Evolutionary conservation across 352 stramenopile genomes (phyloP).

Genomic region (Pythium grandisporangium): DNA sequence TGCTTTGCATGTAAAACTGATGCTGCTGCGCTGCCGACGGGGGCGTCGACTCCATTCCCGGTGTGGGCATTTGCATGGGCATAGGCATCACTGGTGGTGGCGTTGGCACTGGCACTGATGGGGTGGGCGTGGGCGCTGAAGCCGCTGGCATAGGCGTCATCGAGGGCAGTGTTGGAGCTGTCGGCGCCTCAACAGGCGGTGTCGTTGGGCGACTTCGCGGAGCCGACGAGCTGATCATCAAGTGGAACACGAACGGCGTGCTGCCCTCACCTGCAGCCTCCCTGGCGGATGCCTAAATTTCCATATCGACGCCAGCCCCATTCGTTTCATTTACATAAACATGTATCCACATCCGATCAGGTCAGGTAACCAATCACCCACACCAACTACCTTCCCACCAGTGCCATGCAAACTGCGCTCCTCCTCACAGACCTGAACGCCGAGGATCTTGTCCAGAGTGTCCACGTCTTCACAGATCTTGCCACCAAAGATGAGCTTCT

Average conservation of each 20-base stretch:
- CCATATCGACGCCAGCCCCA: too few species aligned
- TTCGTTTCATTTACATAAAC: too few species aligned
- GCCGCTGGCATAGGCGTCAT: conserved; percentile 1
- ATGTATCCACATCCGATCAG: too few species aligned
- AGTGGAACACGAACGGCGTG: conserved; percentile 57
- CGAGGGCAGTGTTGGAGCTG: neutral
- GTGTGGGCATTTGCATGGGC: conserved; percentile 6
- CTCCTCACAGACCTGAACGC: conserved; percentile 13
- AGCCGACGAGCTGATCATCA: conserved; percentile 39
- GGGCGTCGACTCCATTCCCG: conserved; percentile 7
- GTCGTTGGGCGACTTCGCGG: conserved; percentile 12
- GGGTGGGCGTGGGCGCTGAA: neutral
- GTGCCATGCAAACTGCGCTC: too few species aligned
- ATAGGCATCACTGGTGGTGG: conserved; percentile 2
- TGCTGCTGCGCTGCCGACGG: conserved; percentile 17
- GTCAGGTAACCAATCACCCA: too few species aligned
- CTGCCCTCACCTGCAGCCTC: too few species aligned
- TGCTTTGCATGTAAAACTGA: conserved; percentile 41
- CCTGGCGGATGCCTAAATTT: too few species aligned
- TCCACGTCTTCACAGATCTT: conserved; percentile 74
- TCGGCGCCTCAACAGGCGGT: conserved; percentile 1
- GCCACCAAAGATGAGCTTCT: conserved; percentile 84
- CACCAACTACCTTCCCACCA: too few species aligned
- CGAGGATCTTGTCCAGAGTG: conserved; percentile 30
- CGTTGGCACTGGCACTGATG: too few species aligned